Evolutionary conservation across 2,329 filamentous ascomycete species (phyloP).

Genomic region (Raffaelea ambrosiae): DNA sequence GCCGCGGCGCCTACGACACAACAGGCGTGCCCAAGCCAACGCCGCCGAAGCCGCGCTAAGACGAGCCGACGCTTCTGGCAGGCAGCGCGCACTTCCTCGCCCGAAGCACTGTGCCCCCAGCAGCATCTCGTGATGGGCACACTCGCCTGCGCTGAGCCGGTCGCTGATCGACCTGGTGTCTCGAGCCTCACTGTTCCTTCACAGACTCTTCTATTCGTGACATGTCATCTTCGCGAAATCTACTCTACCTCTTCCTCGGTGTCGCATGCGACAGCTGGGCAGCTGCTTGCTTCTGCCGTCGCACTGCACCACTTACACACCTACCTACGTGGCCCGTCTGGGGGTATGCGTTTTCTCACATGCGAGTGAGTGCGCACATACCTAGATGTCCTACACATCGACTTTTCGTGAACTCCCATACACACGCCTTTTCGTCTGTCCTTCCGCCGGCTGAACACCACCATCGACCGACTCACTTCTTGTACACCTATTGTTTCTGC

Average conservation of each 20-base stretch:
- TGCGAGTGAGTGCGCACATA: too few species aligned
- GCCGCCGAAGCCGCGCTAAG: slow-evolving; percentile 26
- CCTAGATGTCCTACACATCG: too few species aligned
- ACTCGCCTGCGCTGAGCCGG: not conserved
- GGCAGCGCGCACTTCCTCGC: not conserved
- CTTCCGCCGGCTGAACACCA: too few species aligned
- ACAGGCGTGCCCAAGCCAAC: slow-evolving; percentile 28
- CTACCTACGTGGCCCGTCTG: too few species aligned
- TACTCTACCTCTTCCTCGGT: not conserved
- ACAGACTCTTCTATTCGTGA: not conserved
- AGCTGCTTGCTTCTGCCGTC: too few species aligned
- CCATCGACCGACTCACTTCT: too few species aligned
- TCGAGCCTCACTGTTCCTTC: not conserved
- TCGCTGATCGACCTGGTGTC: not conserved
- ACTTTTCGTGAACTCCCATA: too few species aligned
- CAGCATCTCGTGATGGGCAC: not conserved
- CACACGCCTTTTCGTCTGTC: too few species aligned
- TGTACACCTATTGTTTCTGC: not conserved
- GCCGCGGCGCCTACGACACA: slow-evolving; percentile 28
- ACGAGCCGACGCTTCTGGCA: not conserved
- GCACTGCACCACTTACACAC: too few species aligned
- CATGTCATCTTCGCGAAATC: not conserved
- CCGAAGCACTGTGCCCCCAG: not conserved
- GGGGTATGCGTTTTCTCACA: too few species aligned
- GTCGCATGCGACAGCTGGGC: too few species aligned